Percentiles rank a stretch among this genome's conserved stretches.
Evolutionary conservation across 2,329 filamentous ascomycete genomes (phyloP).

Genomic region (Colletotrichum sidae): DNA sequence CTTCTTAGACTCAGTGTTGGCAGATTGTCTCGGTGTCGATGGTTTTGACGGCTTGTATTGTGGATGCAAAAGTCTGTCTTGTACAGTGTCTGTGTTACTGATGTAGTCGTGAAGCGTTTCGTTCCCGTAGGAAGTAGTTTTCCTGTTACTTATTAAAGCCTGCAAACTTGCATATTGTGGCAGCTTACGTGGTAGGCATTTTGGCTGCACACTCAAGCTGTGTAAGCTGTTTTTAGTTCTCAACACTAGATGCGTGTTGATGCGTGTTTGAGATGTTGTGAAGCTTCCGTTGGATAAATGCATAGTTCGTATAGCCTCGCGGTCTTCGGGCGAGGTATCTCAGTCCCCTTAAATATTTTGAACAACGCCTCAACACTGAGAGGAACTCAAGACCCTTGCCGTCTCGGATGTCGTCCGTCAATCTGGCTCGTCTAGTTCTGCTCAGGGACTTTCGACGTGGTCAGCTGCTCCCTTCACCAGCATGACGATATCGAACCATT

Average conservation of each 20-base stretch:
- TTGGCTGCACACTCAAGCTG: too few relatives aligned
- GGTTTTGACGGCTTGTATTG: not conserved
- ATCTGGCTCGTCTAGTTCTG: not conserved
- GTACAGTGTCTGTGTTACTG: not conserved
- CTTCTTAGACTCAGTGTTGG: not conserved
- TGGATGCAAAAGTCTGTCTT: conserved; percentile 4
- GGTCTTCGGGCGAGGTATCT: too few relatives aligned
- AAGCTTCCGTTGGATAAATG: too few relatives aligned
- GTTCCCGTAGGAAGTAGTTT: too few relatives aligned
- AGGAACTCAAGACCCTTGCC: not conserved
- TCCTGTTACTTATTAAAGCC: not conserved
- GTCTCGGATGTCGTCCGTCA: not conserved
- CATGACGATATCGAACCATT: not conserved
- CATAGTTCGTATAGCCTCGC: too few relatives aligned
- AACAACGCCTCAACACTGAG: too few relatives aligned
- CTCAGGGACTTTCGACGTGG: not conserved
- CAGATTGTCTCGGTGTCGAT: not conserved
- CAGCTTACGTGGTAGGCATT: too few relatives aligned
- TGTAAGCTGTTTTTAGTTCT: too few relatives aligned
- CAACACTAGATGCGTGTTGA: too few relatives aligned
- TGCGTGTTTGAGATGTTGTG: too few relatives aligned
- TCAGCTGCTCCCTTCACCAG: conserved; percentile 15
- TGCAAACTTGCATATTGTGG: not conserved
- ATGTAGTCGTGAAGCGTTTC: not conserved
- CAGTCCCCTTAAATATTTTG: too few relatives aligned